Evolutionary conservation across 352 stramenopile genomes (phyloP).

Genomic region (Globisporangium paddicum): DNA sequence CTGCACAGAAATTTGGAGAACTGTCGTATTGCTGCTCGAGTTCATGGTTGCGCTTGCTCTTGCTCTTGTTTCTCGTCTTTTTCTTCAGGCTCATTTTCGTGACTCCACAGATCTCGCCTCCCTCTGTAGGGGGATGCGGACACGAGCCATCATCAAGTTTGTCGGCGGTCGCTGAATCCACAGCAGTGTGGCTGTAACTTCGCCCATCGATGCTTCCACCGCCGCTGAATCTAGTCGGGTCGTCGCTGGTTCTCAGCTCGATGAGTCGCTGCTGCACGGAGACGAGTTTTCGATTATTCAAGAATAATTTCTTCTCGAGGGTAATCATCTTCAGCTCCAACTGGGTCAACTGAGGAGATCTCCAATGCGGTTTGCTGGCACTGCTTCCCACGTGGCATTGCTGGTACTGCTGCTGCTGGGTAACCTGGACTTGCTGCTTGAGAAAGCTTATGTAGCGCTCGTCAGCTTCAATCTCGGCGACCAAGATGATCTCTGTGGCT

Average conservation of each 20-base stretch:
- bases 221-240: not conserved
- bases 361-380: not conserved
- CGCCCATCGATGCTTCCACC: not conserved
- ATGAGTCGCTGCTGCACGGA: not conserved
- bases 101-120: not conserved
- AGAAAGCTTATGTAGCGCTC: constrained; percentile 29
- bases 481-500: constrained; percentile 29
- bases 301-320: not conserved
- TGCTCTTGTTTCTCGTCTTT: not conserved
- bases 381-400: not conserved
- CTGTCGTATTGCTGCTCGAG: not conserved
- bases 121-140: not conserved
- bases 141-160: not conserved
- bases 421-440: constrained; percentile 14
- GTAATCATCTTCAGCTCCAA: not conserved
- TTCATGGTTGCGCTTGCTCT: not conserved
- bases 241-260: not conserved
- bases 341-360: not conserved
- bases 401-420: not conserved
- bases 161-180: not conserved
- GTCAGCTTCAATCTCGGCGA: constrained; percentile 36
- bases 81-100: not conserved
- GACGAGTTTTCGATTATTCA: constrained; percentile 1
- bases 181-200: too few species aligned
- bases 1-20: not conserved